Conservation (phyloP, 225 moss, liverwort and hornwort species). For the Anthoceros angustus region DNA sequence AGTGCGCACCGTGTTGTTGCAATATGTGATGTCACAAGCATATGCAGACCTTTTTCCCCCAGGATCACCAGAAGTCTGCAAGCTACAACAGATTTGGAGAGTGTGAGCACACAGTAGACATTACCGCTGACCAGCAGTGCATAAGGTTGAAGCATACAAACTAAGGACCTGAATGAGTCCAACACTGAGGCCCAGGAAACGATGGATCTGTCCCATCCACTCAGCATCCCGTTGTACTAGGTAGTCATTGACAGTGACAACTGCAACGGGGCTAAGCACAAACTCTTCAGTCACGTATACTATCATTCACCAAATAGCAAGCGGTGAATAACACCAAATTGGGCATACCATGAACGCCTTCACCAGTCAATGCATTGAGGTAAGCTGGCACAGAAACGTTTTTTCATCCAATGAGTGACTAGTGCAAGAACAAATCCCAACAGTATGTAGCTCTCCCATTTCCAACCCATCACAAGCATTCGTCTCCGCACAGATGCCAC, state of each 20-base stretch:
- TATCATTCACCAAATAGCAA: neutral
- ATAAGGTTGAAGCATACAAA: neutral
- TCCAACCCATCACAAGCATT: neutral
- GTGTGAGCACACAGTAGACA: neutral
- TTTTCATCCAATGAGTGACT: neutral
- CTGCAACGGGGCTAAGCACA: slow-evolving; percentile 14
- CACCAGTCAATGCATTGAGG: slow-evolving; percentile 70
- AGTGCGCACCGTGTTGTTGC: slow-evolving; percentile 65
- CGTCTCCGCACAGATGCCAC: neutral
- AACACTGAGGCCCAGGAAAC: slow-evolving; percentile 79
- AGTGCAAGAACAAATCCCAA: neutral
- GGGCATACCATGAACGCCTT: slow-evolving; percentile 56
- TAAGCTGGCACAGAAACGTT: slow-evolving; percentile 35
- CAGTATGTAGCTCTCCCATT: neutral
- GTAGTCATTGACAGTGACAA: slow-evolving; percentile 95
- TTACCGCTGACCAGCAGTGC: neutral
- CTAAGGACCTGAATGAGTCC: slow-evolving; percentile 48
- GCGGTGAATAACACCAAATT: neutral
- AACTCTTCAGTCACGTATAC: neutral
- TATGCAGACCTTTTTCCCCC: slow-evolving; percentile 70
- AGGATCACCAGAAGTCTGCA: slow-evolving; percentile 58
- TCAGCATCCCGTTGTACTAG: slow-evolving; percentile 84
- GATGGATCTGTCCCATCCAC: slow-evolving; percentile 99
- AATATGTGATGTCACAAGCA: slow-evolving; percentile 90
- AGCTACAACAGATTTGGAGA: slow-evolving; percentile 4